Percentiles rank a stretch among this genome's conserved stretches.
phyloP scores from a whole-genome alignment of 2,329 filamentous ascomycete species.

The Alternaria sp. region DNA sequence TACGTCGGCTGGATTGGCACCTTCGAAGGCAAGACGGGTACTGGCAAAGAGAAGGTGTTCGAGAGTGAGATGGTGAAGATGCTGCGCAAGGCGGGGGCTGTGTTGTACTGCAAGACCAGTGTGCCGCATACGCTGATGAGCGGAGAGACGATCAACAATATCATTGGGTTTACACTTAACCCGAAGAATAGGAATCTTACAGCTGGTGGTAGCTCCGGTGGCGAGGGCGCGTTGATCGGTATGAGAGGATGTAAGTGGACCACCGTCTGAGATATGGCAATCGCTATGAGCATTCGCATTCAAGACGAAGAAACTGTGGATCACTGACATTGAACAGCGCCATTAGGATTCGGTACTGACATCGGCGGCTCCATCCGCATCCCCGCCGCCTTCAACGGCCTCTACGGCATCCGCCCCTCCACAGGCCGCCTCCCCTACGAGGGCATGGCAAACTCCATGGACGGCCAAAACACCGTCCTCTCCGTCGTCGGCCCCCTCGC shows the following conservation, averaged over 20 bases:
- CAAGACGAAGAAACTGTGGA: neutral
- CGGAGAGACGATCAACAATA: slow-evolving; percentile 67
- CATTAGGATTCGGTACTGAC: slow-evolving; percentile 65
- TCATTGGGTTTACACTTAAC: slow-evolving; percentile 65
- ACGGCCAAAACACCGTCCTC: slow-evolving; percentile 68
- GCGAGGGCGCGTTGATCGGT: slow-evolving; percentile 66
- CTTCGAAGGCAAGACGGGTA: slow-evolving; percentile 63
- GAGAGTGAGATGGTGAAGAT: slow-evolving; percentile 67
- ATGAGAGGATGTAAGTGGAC: slow-evolving; percentile 55
- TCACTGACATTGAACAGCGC: slow-evolving; percentile 31
- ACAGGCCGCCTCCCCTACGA: slow-evolving; percentile 56
- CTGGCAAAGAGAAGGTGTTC: slow-evolving; percentile 58
- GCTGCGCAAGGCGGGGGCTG: slow-evolving; percentile 60
- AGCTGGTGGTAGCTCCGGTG: slow-evolving; percentile 64
- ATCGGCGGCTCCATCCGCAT: slow-evolving; percentile 64
- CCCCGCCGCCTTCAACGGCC: slow-evolving; percentile 64
- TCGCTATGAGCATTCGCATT: neutral
- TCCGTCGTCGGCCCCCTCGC: slow-evolving; percentile 70
- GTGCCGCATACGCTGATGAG: slow-evolving; percentile 65
- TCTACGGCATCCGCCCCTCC: slow-evolving; percentile 62
- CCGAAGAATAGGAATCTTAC: slow-evolving; percentile 63
- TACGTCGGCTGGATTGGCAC: slow-evolving; percentile 70
- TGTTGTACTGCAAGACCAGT: slow-evolving; percentile 65
- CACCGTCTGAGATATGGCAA: too few relatives aligned
- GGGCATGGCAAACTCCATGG: slow-evolving; percentile 64